Evolutionary conservation across 2,329 filamentous ascomycete species (phyloP), one percentile per base, ranked within the genome.

Genomic region (Knoxdaviesia capensis): DNA sequence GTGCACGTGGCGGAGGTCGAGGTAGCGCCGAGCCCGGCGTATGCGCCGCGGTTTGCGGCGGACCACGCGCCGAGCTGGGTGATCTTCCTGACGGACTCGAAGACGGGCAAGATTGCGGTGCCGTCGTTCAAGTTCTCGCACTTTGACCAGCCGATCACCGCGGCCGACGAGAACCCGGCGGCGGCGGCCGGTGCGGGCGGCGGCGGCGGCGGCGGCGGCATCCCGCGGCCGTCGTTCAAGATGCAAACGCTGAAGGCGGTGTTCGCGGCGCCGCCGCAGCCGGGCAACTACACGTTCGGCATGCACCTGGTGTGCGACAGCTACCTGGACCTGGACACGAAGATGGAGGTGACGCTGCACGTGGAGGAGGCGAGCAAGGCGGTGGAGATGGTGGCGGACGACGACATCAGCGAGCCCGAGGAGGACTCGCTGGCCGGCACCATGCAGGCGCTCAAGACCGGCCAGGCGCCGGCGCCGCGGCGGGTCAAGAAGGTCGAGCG

Each of bases 171-270:
- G 51, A n/a, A n/a, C n/a, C n/a, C 20, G 20, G 2, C 2, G 20
- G 20, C 20, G 20, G 20, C 20, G 20, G 20, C 2, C n/a, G n/a
- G n/a, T n/a, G n/a, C n/a, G n/a, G n/a, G n/a, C n/a, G n/a, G n/a
- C n/a, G n/a, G 20, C 20, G 20, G 20, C 20, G 20, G 2, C 2
- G 20, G 20, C 20, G 20, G 20, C 20, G 20, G 20, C 2, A 20
- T 20, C 20, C 20, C 20, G 20, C 82, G 81, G 56, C 88, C 88
- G 2, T 96, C 90, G 2, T 98, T 84, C 63, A 80, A 87, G 53
- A 79, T 98, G 63, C 87, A 96, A 59, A 98, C 90, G 3, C 68
- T 96, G 53, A 96, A 94, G 68, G 88, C 92, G 58, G 85, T 94
- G 58, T 98, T 98, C 59, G 84, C 88, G 49, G 88, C 90, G 1